These are phyloP conservation scores for Eucalyptus rudis DNA, from an alignment of 345 rosid genomes.

Conservation along the genomic window DNA sequence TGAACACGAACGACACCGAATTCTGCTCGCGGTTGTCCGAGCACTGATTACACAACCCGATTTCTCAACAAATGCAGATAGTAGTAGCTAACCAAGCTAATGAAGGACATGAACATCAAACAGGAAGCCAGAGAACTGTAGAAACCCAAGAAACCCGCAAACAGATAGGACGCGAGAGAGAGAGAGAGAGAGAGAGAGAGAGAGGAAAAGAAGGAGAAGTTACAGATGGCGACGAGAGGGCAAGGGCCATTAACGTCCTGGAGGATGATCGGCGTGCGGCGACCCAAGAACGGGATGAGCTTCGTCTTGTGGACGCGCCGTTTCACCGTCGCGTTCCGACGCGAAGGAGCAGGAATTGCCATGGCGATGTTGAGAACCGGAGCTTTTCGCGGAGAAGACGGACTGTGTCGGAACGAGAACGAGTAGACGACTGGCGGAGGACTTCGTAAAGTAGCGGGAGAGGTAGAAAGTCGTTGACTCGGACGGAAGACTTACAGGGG, in stretches of 20 bases:
- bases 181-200: not conserved
- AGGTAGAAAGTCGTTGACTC: too few relatives aligned
- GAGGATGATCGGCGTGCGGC: conserved; percentile 73
- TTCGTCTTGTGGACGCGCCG: conserved; percentile 26
- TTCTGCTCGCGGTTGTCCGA: not conserved
- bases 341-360: not conserved
- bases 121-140: not conserved
- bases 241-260: conserved; percentile 98
- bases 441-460: too few relatives aligned
- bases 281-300: conserved; percentile 66
- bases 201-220: not conserved
- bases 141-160: not conserved
- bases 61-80: not conserved
- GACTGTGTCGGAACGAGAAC: too few relatives aligned
- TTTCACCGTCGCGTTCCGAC: too few relatives aligned
- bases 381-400: not conserved
- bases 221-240: conserved; percentile 95
- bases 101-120: not conserved
- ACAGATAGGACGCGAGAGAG: not conserved
- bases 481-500: too few relatives aligned
- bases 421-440: too few relatives aligned
- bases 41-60: not conserved
- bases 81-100: too few relatives aligned
- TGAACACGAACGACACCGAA: not conserved
- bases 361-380: not conserved